These are phyloP conservation scores for Fusarium tupiense DNA, from an alignment of 2,329 filamentous ascomycete genomes.

Conservation along the genomic window DNA sequence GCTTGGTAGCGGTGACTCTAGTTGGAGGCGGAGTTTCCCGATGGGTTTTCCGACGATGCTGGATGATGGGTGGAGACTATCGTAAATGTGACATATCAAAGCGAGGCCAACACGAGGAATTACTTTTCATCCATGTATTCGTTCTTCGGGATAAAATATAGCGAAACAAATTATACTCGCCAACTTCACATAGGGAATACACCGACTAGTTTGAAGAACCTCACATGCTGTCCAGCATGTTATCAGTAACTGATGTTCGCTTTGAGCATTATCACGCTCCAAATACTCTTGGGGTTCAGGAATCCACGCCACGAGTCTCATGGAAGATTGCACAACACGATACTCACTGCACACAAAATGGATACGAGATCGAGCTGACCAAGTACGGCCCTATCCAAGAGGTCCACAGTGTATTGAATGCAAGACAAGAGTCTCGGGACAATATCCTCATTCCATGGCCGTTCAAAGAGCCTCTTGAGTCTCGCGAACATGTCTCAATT, in stretches of 20 bases:
- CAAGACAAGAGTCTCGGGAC: neutral
- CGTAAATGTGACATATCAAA: neutral
- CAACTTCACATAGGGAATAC: neutral
- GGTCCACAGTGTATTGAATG: neutral
- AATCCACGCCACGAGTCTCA: constrained; percentile 12
- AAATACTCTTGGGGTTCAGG: constrained; percentile 11
- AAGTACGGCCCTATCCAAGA: neutral
- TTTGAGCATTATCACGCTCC: constrained; percentile 19
- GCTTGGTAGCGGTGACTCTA: neutral
- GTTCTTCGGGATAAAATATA: neutral
- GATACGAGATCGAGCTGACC: constrained; percentile 26
- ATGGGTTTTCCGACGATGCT: neutral
- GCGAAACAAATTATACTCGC: neutral
- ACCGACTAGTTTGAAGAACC: neutral
- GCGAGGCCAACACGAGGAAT: neutral
- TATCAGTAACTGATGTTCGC: neutral
- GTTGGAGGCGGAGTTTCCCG: neutral
- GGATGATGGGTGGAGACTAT: neutral
- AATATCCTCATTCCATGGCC: constrained; percentile 20
- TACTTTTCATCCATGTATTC: neutral
- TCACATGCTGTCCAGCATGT: neutral
- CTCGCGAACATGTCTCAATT: constrained; percentile 15
- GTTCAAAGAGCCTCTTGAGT: constrained; percentile 4
- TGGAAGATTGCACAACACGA: constrained; percentile 9
- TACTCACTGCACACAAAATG: neutral